Base-by-base conservation (phyloP, 2,329 filamentous ascomycete species). In the Ophiocordyceps polyrhachis-furcata region DNA sequence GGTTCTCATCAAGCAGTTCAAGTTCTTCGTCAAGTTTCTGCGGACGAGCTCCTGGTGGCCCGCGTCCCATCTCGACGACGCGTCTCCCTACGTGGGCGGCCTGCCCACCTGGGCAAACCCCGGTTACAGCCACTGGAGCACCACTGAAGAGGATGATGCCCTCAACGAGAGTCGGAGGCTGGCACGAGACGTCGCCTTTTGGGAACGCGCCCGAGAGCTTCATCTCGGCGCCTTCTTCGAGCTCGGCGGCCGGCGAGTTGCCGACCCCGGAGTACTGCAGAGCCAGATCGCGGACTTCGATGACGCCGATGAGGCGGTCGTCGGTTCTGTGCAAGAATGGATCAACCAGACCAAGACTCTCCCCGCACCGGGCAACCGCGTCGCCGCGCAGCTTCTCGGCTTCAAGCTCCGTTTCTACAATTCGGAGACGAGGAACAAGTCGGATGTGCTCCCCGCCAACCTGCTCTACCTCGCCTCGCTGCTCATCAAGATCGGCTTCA, bases 341-440 rank as follows among this genome's bases (percentile, higher is more conserved):
- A 84, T 93, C 53, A 71, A 76, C 49, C 68, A 76, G 47, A 95
- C 89, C 3, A 81, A 79, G 46, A 93, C 84, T 0, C 64, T 91
- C 4, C 88, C 88, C 5, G 86, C 88, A 1, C 70, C 74, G 28
- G 91, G 93, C 28, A 98, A 95, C 58, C 77, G 81, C 40, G 85
- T 93, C 47, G 91, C 91, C 1, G 93, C 93, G 28, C 91, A 96
- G 58, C 73, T 98, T 4, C 77, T 98, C 14, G 91, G 91, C 4
- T 98, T 98, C 71, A 98, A 98, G 62, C 73, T 98, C 43, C 83
- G 85, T 14, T 98, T 94, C 61, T 98, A 98, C 57, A 83, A 85
- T 38, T 93, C 86, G 0, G 69, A 79, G 25, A 79, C 82, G 32
- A 76, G 89, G 46, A 77, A 84, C 48, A 73, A 79, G 45, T 68